Conservation (phyloP, 768 basidiomycete species). For the Macrolepiota dolichaula region DNA sequence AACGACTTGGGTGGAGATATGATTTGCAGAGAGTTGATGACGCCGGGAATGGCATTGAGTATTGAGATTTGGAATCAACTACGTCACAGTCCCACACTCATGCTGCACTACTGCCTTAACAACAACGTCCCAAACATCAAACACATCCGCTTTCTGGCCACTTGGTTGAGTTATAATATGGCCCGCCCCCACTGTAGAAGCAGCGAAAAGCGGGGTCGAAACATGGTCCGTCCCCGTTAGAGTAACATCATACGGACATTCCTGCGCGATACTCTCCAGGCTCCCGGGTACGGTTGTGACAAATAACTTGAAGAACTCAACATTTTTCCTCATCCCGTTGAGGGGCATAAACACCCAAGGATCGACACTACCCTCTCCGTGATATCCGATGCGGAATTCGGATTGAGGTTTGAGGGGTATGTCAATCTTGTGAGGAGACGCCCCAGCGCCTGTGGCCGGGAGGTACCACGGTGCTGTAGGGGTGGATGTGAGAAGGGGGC, state of each 20-base stretch:
- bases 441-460: conserved; percentile 24
- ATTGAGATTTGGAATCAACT: too few relatives aligned
- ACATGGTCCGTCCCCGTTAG: neutral
- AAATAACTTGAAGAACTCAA: conserved; percentile 43
- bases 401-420: conserved; percentile 22
- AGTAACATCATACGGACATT: neutral
- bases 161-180: too few relatives aligned
- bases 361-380: conserved; percentile 27
- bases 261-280: conserved; percentile 29
- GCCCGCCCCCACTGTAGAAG: neutral
- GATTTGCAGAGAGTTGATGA: conserved; percentile 90
- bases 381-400: conserved; percentile 35
- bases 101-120: conserved; percentile 2
- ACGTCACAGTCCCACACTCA: neutral
- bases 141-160: neutral
- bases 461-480: conserved; percentile 15
- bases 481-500: neutral
- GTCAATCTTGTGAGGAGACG: conserved; percentile 19
- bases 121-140: neutral
- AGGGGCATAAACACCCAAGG: conserved; percentile 30
- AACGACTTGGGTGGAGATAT: conserved; percentile 50
- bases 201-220: too few relatives aligned
- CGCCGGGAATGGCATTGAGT: conserved; percentile 55
- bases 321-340: conserved; percentile 28
- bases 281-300: conserved; percentile 32